Evolutionary conservation across 139 green algal species (phyloP), one percentile per base, ranked within the genome.

Genomic region (Chlamydomonas schloesseri): DNA sequence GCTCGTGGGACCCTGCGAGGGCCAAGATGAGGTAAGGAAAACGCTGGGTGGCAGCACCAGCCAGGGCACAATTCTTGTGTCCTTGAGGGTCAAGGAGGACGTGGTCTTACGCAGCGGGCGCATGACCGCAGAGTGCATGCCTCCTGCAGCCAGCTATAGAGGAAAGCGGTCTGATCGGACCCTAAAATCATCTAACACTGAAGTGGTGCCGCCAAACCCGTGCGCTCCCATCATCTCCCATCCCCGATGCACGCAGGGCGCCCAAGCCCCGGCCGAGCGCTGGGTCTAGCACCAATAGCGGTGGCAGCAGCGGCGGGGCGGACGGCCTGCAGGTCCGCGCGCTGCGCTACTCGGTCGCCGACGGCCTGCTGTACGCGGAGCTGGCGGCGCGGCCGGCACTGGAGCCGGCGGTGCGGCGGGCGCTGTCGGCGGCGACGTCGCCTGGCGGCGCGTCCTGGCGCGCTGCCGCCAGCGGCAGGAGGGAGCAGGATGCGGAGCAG

Each of bases 311-410:
- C 60, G 15, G 24, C 60, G 11, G 26, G 4, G 15, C 26, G 26
- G 17, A 31, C 23, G 17, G 60, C 18, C 26, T 71, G 64, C 64
- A 67, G 64, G 78, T 84, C 4, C 60, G 78, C 5, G 64, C 33
- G 9, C 50, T 84, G 24, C 78, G 78, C 17, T 84, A 84, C 64
- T 21, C 46, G 0, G 23, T 29, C 2, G 65, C 68, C 21, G 69
- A 73, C 29, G 79, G 79, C 21, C 10, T 31, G 18, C 47, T 85
- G 23, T 85, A 75, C 33, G 70, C 55, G 50, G 79, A 85, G n/a
- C n/a, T 50, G 13, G 9, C 21, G 47, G 34, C 79, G 0, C 31
- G 79, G n/a, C 79, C 79, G 29, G 79, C 67, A 10, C 47, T 70
- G 18, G n/a, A 28, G 2, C 15, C 29, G 77, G 29, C 26, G 3